phyloP scores from a whole-genome alignment of 352 stramenopile species.

The Globisporangium parvum region DNA sequence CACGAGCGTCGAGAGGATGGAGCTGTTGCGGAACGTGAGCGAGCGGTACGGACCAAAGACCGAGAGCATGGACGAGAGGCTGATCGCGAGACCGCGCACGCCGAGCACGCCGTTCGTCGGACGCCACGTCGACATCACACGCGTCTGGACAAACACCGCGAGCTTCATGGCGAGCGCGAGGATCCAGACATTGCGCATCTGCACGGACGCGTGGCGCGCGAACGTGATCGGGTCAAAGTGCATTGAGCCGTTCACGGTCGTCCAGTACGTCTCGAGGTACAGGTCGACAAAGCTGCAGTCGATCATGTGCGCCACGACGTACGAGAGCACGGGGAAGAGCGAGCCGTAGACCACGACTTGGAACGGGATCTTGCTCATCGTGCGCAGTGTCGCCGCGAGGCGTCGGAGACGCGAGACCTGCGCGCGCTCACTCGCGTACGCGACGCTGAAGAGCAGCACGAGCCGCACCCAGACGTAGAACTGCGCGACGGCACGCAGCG shows the following conservation, averaged over 20 bases:
- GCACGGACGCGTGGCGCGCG: slow-evolving; percentile 21
- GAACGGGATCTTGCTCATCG: slow-evolving; percentile 36
- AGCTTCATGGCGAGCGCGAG: slow-evolving; percentile 28
- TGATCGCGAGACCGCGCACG: slow-evolving; percentile 28
- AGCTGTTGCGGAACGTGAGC: slow-evolving; percentile 14
- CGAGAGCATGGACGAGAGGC: slow-evolving; percentile 27
- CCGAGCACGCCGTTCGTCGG: slow-evolving; percentile 19
- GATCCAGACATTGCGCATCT: slow-evolving; percentile 44
- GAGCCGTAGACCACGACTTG: slow-evolving; percentile 50
- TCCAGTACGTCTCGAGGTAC: slow-evolving; percentile 32
- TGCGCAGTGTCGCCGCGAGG: slow-evolving; percentile 2
- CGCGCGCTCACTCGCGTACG: slow-evolving; percentile 9
- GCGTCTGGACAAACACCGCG: slow-evolving; percentile 11
- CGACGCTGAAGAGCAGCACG: slow-evolving; percentile 21
- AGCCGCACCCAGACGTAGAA: slow-evolving; percentile 46
- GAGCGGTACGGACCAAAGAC: slow-evolving; percentile 26
- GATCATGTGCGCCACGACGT: slow-evolving; percentile 30
- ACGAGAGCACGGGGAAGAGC: slow-evolving; percentile 29
- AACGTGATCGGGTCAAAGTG: slow-evolving; percentile 24
- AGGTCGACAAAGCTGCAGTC: slow-evolving; percentile 34
- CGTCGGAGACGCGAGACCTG: not conserved
- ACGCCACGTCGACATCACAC: slow-evolving; percentile 15
- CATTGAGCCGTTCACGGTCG: slow-evolving; percentile 15
- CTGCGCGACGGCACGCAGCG: slow-evolving; percentile 27
- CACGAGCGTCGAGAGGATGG: slow-evolving; percentile 9